Base-by-base conservation (phyloP, 768 basidiomycete genomes). In the Mycena vitilis region DNA sequence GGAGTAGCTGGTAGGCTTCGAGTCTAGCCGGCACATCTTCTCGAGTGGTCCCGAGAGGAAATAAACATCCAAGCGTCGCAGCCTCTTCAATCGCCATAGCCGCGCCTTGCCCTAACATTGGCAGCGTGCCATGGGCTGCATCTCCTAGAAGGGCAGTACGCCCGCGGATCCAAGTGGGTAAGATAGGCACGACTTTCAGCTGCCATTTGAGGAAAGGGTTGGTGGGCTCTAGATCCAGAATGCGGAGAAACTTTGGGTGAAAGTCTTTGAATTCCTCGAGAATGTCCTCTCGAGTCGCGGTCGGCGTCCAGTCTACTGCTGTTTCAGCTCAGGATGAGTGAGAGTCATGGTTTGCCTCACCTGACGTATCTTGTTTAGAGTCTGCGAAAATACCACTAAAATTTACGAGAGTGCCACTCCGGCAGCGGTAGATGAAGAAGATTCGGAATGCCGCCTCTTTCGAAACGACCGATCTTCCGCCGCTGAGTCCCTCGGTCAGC, bases 51-150 rank as follows among this genome's bases (percentile, higher is more conserved):
- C 67, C 67, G 15, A 30, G 23, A 18, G 67, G 60, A 3, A 68
- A 42, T 23, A 68, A 37, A 18, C 38, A 58, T 9, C 56, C 61
- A 15, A 68, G 49, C 20, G 56, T 15, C 4, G n/a, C 61, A 0
- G 61, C 67, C 7, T 68, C 67, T 23, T 68, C 67, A 23, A 68
- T 59, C 25, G 67, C 61, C 44, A 53, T 53, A 0, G 47, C 67
- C 6, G 67, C 67, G 18, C 67, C 67, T 16, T 68, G 67, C 2
- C 48, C 67, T n/a, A 68, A 42, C 4, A 59, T 10, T 1, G 67
- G 61, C 2, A 61, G 16, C 1, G 61, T 68, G 16, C 49, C 67
- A 12, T 68, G 67, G 9, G 67, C 67, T 2, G 67, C 56, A 16
- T 68, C 67, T 13, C 67, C 67, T 5, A 68, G 61, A 12, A 68